phyloP scores from a whole-genome alignment of 352 stramenopile genomes.

The Globisporangium mamillatum region DNA sequence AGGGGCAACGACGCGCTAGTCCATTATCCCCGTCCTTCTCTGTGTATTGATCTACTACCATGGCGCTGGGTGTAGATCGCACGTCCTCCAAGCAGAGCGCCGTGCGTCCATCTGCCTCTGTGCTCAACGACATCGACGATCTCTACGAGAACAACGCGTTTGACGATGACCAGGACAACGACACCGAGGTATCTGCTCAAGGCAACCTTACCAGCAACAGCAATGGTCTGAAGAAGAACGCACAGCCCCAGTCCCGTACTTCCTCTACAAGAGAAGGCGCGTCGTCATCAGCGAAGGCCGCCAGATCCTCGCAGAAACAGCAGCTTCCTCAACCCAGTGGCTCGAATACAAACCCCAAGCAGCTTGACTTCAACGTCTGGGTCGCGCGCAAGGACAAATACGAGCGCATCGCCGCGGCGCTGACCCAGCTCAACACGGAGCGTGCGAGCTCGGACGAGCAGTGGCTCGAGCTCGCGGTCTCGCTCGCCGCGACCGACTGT shows the following conservation, averaged over 20 bases:
- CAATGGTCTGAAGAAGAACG: conserved; percentile 11
- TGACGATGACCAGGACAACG: conserved; percentile 42
- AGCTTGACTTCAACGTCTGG: conserved; percentile 80
- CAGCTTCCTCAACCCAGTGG: not conserved
- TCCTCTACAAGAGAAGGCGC: not conserved
- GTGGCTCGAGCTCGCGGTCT: conserved; percentile 75
- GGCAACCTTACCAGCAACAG: conserved; percentile 15
- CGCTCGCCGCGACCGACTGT: conserved; percentile 74
- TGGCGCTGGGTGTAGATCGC: conserved; percentile 25
- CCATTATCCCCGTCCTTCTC: not conserved
- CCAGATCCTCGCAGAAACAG: not conserved
- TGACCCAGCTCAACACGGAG: conserved; percentile 62
- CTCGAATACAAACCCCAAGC: conserved; percentile 7
- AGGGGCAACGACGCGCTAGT: not conserved
- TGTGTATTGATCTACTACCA: not conserved
- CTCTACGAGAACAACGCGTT: conserved; percentile 82
- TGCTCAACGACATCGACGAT: conserved; percentile 65
- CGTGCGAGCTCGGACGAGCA: conserved; percentile 51
- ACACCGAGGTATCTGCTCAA: conserved; percentile 2
- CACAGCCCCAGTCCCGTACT: not conserved
- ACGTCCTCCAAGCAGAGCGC: conserved; percentile 22
- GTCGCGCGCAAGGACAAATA: conserved; percentile 87
- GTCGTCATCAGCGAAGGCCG: not conserved
- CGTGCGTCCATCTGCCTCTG: conserved; percentile 23
- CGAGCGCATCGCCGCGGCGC: conserved; percentile 61